phyloP scores from a whole-genome alignment of 352 stramenopile species.

The Pythium phragmiticola region DNA sequence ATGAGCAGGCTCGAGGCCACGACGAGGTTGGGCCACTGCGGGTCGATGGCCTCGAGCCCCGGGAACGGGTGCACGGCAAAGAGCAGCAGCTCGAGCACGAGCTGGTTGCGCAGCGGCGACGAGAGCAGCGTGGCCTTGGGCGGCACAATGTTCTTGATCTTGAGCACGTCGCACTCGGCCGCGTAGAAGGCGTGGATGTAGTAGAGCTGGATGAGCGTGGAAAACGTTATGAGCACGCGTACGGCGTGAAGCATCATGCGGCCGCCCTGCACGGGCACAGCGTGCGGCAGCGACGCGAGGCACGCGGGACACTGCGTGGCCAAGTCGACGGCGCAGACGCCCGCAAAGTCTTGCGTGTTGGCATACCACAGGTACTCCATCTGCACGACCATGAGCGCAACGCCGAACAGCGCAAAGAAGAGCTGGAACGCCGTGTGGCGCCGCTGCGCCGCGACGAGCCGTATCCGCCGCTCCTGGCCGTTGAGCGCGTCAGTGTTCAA shows the following conservation, averaged over 20 bases:
- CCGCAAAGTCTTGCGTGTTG: slow-evolving; percentile 46
- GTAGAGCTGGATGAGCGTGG: slow-evolving; percentile 62
- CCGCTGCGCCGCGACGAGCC: slow-evolving; percentile 43
- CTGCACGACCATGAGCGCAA: slow-evolving; percentile 75
- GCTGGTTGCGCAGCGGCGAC: slow-evolving; percentile 45
- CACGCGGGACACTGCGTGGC: slow-evolving; percentile 41
- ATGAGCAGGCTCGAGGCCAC: slow-evolving; percentile 62
- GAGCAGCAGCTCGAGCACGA: slow-evolving; percentile 53
- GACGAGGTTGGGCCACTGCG: slow-evolving; percentile 55
- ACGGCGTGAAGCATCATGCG: slow-evolving; percentile 67
- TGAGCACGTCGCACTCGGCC: slow-evolving; percentile 70
- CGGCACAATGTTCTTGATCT: slow-evolving; percentile 79
- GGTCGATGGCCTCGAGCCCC: slow-evolving; percentile 61
- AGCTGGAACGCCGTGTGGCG: slow-evolving; percentile 61
- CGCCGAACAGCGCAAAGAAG: slow-evolving; percentile 64
- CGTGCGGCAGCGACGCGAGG: slow-evolving; percentile 25
- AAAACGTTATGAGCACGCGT: slow-evolving; percentile 66
- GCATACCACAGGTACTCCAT: slow-evolving; percentile 71
- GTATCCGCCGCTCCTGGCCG: slow-evolving; percentile 51
- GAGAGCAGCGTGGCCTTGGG: slow-evolving; percentile 60
- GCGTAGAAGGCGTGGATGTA: slow-evolving; percentile 70
- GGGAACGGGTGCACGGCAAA: slow-evolving; percentile 69
- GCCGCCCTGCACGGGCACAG: slow-evolving; percentile 45
- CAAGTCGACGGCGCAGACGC: slow-evolving; percentile 34
- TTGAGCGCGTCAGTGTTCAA: slow-evolving; percentile 25